Percentiles rank a stretch among this genome's conserved stretches.
Conservation (phyloP, 495 filamentous ascomycete genomes). For the Annulohypoxylon stygium region DNA sequence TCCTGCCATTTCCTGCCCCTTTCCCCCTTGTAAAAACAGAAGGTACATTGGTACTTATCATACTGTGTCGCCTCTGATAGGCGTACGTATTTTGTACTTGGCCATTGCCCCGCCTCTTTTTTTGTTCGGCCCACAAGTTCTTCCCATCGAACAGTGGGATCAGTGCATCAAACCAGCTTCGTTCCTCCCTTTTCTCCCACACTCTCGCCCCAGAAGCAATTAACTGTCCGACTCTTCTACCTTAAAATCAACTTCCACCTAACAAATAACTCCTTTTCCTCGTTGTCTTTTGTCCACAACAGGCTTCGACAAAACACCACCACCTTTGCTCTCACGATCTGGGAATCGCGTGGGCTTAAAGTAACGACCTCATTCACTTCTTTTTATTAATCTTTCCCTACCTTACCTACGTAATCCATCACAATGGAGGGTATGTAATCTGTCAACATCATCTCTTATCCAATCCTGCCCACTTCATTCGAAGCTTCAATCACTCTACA, state of each 20-base stretch:
- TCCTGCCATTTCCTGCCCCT: constrained; percentile 24
- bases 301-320: constrained; percentile 52
- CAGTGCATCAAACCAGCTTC: constrained; percentile 49
- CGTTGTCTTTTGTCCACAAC: constrained; percentile 54
- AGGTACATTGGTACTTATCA: constrained; percentile 27
- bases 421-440: constrained; percentile 65
- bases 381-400: constrained; percentile 53
- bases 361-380: constrained; percentile 50
- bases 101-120: constrained; percentile 49
- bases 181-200: constrained; percentile 51
- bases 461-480: constrained; percentile 1
- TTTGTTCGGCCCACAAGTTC: constrained; percentile 55
- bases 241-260: constrained; percentile 66
- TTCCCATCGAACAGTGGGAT: constrained; percentile 47
- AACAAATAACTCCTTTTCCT: constrained; percentile 60
- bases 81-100: constrained; percentile 42
- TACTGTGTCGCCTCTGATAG: constrained; percentile 28
- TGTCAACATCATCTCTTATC: constrained; percentile 24
- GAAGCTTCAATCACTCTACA: constrained; percentile 30
- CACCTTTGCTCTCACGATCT: constrained; percentile 58
- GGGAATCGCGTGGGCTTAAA: constrained; percentile 60
- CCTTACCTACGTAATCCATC: constrained; percentile 61
- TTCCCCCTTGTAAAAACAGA: constrained; percentile 27
- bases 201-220: constrained; percentile 47
- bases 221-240: constrained; percentile 54